Evolutionary conservation across 805 yeast species (phyloP).

Genomic region (Metschnikowia sp.): DNA sequence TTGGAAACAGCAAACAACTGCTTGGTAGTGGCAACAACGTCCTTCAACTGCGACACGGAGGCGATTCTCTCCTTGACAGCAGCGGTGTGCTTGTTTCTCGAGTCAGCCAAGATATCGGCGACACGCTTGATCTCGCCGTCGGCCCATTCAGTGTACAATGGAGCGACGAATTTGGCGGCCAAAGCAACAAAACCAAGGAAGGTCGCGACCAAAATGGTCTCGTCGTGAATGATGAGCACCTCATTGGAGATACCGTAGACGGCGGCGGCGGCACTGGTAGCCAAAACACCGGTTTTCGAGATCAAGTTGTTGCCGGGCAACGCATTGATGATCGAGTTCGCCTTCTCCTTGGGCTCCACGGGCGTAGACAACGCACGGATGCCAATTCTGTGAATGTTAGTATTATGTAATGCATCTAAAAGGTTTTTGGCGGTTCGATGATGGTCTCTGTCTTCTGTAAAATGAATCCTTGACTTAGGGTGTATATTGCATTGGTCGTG

Average conservation of each 20-base stretch:
- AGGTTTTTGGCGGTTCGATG: neutral
- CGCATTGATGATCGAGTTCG: conserved; percentile 83
- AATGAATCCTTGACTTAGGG: too few species aligned
- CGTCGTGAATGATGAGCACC: conserved; percentile 90
- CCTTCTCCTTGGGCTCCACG: conserved; percentile 87
- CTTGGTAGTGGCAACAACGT: conserved; percentile 88
- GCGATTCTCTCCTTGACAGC: conserved; percentile 93
- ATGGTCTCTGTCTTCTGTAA: too few species aligned
- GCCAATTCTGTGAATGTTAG: conserved; percentile 49
- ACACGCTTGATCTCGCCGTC: conserved; percentile 80
- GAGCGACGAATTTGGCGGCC: conserved; percentile 85
- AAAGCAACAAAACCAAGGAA: conserved; percentile 75
- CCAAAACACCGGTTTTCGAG: conserved; percentile 92
- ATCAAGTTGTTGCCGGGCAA: conserved; percentile 86
- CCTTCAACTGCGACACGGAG: conserved; percentile 83
- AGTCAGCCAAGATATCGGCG: conserved; percentile 74
- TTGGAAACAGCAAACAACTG: conserved; percentile 89
- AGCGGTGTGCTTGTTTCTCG: conserved; percentile 84
- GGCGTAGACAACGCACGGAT: conserved; percentile 66
- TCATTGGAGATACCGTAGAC: conserved; percentile 92
- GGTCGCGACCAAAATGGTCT: conserved; percentile 78
- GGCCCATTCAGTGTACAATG: conserved; percentile 93
- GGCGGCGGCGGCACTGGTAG: conserved; percentile 93
- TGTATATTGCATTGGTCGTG: too few species aligned
- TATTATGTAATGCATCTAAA: conserved; percentile 13